phyloP scores from a whole-genome alignment of 108 stramenopile genomes.

The Pseudonitzschia multiseries region DNA sequence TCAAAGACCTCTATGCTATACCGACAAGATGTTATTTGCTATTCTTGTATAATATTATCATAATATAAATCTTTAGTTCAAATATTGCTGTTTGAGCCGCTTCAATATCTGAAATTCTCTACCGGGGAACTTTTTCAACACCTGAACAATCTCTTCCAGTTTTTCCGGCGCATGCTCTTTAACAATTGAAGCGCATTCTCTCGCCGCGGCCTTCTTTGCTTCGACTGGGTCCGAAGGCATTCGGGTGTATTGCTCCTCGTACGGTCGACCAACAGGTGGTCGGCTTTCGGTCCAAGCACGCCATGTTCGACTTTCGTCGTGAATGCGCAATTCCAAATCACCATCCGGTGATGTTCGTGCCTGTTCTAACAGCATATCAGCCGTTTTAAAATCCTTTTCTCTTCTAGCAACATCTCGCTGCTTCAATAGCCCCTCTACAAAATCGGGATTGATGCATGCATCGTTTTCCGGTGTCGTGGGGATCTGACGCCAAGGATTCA shows the following conservation, averaged over 20 bases:
- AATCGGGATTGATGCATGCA: constrained; percentile 68
- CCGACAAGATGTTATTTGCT: too few species aligned
- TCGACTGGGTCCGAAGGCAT: constrained; percentile 10
- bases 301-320: constrained; percentile 86
- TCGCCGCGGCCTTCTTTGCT: constrained; percentile 34
- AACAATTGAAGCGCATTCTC: constrained; percentile 66
- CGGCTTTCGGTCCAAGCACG: constrained; percentile 74
- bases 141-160: constrained; percentile 54
- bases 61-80: background rate
- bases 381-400: constrained; percentile 76
- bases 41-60: too few species aligned
- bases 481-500: constrained; percentile 72
- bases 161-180: constrained; percentile 68
- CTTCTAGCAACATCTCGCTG: constrained; percentile 77
- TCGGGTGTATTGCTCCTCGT: constrained; percentile 2
- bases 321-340: constrained; percentile 65
- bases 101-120: constrained; percentile 74
- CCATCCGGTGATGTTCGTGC: constrained; percentile 65
- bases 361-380: constrained; percentile 70
- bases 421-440: constrained; percentile 58
- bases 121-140: constrained; percentile 71
- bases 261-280: constrained; percentile 35
- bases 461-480: constrained; percentile 80
- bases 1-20: too few species aligned
- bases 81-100: constrained; percentile 63